Evolutionary conservation across 768 basidiomycete species (phyloP).

Genomic region (Pulveroboletus frians): DNA sequence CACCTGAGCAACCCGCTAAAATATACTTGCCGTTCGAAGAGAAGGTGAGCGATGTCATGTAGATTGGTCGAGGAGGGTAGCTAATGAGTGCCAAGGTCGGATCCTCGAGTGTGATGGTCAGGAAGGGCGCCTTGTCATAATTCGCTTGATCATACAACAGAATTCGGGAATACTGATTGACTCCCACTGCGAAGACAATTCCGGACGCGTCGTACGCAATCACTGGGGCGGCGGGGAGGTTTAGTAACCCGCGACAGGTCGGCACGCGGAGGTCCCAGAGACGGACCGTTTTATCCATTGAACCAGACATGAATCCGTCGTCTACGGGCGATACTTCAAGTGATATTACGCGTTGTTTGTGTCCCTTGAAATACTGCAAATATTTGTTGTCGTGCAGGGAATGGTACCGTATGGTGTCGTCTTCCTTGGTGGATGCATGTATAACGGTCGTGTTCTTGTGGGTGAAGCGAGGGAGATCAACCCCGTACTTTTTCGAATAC

Average conservation of each 20-base stretch:
- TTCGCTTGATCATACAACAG: conserved; percentile 81
- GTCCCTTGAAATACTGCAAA: conserved; percentile 92
- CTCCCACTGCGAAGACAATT: conserved; percentile 79
- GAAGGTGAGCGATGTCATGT: conserved; percentile 88
- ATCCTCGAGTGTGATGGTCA: conserved; percentile 78
- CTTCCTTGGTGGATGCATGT: conserved; percentile 91
- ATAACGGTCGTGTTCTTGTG: conserved; percentile 83
- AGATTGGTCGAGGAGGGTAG: conserved; percentile 82
- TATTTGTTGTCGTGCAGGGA: conserved; percentile 96
- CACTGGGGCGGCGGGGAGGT: conserved; percentile 68
- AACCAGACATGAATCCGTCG: conserved; percentile 93
- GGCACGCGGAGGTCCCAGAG: conserved; percentile 90
- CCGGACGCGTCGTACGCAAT: conserved; percentile 82
- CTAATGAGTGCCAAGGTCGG: conserved; percentile 66
- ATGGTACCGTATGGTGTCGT: conserved; percentile 92
- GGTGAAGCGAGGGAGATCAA: conserved; percentile 90
- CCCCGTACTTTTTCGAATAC: conserved; percentile 94
- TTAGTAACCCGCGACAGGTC: conserved; percentile 71
- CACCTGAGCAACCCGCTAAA: conserved; percentile 87
- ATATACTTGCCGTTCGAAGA: conserved; percentile 87
- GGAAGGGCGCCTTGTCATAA: conserved; percentile 90
- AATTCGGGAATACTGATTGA: conserved; percentile 78
- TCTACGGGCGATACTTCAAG: conserved; percentile 89
- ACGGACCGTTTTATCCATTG: conserved; percentile 90
- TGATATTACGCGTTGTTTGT: conserved; percentile 84